These are phyloP conservation scores for Scedosporium dehoogii DNA, from an alignment of 2,329 filamentous ascomycete species.

Conservation along the genomic window DNA sequence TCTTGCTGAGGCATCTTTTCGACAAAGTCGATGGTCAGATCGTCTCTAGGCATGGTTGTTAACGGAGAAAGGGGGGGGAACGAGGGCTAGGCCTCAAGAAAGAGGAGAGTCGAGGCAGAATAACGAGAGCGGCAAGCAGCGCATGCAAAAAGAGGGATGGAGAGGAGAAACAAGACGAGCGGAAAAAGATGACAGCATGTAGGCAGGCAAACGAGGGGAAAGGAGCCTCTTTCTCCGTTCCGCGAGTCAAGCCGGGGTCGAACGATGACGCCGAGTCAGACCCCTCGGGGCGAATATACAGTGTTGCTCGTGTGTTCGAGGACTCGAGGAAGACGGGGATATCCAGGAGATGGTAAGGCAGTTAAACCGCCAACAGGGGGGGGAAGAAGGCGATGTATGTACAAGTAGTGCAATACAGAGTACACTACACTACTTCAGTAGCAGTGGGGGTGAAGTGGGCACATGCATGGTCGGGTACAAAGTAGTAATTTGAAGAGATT, in stretches of 20 bases:
- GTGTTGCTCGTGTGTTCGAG: background rate
- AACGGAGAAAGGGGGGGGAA: conserved; percentile 24
- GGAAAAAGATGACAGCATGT: no score
- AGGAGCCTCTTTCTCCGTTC: background rate
- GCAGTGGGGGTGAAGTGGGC: background rate
- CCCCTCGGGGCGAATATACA: background rate
- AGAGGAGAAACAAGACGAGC: background rate
- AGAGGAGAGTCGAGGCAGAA: background rate
- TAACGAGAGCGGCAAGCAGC: conserved; percentile 5
- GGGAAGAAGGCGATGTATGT: no score
- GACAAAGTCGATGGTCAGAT: conserved; percentile 60
- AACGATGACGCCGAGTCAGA: background rate
- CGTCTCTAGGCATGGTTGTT: conserved; percentile 65
- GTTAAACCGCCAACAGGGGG: background rate
- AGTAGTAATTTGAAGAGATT: background rate
- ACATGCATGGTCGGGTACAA: background rate
- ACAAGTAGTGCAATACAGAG: background rate
- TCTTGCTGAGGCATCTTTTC: conserved; percentile 55
- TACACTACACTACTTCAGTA: background rate
- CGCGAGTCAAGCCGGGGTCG: background rate
- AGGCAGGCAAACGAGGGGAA: conserved; percentile 1
- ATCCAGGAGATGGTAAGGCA: background rate
- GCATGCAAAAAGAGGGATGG: background rate
- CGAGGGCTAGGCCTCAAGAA: background rate
- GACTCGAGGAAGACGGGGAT: background rate